Conservation (phyloP, 257 asterid species). For the Primulina huaijiensis region DNA sequence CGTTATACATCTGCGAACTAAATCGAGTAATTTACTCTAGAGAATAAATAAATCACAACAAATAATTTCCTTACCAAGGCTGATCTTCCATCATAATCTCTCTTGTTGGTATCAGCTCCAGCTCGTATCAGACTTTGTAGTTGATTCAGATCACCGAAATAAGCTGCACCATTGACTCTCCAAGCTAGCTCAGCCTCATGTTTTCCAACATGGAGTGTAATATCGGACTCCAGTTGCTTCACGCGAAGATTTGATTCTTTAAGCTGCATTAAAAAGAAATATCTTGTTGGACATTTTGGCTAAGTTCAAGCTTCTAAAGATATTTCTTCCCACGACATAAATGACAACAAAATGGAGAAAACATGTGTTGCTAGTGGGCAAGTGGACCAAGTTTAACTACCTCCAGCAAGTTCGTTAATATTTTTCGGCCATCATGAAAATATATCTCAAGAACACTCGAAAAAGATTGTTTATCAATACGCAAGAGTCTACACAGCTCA, state of each 20-base stretch:
- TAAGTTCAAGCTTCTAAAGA: background rate
- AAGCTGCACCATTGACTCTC: conserved; percentile 80
- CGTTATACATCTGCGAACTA: background rate
- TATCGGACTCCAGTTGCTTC: conserved; percentile 79
- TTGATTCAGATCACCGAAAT: conserved; percentile 75
- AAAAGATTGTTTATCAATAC: conserved; percentile 84
- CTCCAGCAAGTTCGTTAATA: conserved; percentile 78
- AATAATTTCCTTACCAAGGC: conserved; percentile 56
- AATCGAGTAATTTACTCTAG: background rate
- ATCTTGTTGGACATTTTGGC: conserved; percentile 2
- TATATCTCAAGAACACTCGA: conserved; percentile 75
- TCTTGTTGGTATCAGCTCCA: conserved; percentile 87
- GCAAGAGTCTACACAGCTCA: conserved; percentile 75
- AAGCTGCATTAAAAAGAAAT: conserved; percentile 39
- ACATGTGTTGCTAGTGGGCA: background rate
- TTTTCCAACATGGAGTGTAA: conserved; percentile 64
- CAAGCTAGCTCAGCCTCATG: conserved; percentile 92
- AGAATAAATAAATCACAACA: background rate
- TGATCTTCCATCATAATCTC: conserved; percentile 85
- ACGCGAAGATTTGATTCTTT: conserved; percentile 62
- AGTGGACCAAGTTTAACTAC: conserved; percentile 33
- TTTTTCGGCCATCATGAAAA: conserved; percentile 83
- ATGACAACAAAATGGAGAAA: background rate
- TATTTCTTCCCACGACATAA: background rate
- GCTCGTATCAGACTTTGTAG: conserved; percentile 67